Conservation (phyloP, 2,329 filamentous ascomycete genomes). For the Whalleya microplaca region DNA sequence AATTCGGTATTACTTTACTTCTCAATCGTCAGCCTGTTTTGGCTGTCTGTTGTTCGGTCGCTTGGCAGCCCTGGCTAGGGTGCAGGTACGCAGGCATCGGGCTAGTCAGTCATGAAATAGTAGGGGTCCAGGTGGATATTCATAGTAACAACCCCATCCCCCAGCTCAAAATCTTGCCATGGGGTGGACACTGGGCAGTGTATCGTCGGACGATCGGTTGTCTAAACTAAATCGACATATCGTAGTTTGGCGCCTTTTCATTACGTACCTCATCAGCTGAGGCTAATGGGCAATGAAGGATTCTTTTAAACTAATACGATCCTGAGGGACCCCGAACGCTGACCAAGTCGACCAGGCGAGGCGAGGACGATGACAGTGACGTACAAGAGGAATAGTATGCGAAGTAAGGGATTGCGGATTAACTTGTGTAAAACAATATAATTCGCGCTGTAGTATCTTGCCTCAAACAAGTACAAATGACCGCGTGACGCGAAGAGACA, state of each 20-base stretch:
- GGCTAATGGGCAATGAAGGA: conserved; percentile 19
- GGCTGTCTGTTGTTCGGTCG: conserved; percentile 20
- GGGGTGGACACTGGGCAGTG: conserved; percentile 8
- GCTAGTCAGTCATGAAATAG: conserved; percentile 1
- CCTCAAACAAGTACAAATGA: not conserved
- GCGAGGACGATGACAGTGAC: conserved; percentile 7
- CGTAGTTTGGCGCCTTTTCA: conserved; percentile 7
- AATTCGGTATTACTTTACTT: conserved; percentile 12
- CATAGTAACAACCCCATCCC: conserved; percentile 28
- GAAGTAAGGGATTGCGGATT: conserved; percentile 9
- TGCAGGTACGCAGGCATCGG: not conserved
- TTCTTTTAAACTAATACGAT: conserved; percentile 6
- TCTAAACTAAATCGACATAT: conserved; percentile 17
- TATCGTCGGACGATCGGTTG: conserved; percentile 12
- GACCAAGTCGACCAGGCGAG: not conserved
- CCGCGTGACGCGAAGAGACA: conserved; percentile 1
- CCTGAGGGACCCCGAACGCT: not conserved
- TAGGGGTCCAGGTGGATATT: conserved; percentile 29
- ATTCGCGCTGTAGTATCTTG: not conserved
- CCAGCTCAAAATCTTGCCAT: conserved; percentile 10
- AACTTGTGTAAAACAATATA: not conserved
- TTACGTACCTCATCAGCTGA: conserved; percentile 17
- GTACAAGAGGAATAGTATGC: not conserved
- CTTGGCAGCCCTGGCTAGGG: conserved; percentile 7
- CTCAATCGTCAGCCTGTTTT: not conserved